Percentiles rank a stretch among this genome's conserved stretches.
These are phyloP conservation scores for Ceratocystis lukuohia DNA, from an alignment of 2,329 filamentous ascomycete genomes.

Conservation along the genomic window DNA sequence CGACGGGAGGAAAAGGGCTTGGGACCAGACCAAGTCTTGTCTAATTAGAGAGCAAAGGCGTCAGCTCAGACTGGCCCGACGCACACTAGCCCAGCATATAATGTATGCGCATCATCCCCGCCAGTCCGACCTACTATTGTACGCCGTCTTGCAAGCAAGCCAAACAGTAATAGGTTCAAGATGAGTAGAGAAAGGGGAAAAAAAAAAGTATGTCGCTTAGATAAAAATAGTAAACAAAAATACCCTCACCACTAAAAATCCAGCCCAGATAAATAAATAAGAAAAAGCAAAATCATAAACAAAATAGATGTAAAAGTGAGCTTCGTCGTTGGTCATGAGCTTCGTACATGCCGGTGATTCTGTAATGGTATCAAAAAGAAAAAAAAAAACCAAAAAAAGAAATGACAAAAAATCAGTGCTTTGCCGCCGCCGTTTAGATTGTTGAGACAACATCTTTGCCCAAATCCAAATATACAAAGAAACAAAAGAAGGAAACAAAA, in stretches of 20 bases:
- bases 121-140: too few relatives aligned
- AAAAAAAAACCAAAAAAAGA: slow-evolving; percentile 5
- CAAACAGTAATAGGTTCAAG: background rate
- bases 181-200: background rate
- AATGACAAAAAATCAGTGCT: slow-evolving; percentile 17
- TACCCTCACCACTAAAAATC: background rate
- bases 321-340: slow-evolving; percentile 10
- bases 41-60: too few relatives aligned
- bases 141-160: too few relatives aligned
- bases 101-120: too few relatives aligned
- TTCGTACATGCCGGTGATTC: slow-evolving; percentile 12
- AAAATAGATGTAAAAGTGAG: too few relatives aligned
- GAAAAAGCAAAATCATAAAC: background rate
- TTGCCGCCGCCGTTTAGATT: slow-evolving; percentile 14
- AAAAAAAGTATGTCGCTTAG: background rate
- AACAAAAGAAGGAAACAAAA: slow-evolving; percentile 7
- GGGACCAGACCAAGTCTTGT: too few relatives aligned
- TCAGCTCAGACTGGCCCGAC: too few relatives aligned
- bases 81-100: too few relatives aligned
- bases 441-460: background rate
- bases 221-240: slow-evolving; percentile 2
- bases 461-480: slow-evolving; percentile 4
- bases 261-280: background rate
- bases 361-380: slow-evolving; percentile 14
- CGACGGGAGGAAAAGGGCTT: too few relatives aligned